These are phyloP conservation scores for Oidiodendron maius DNA, from an alignment of 495 filamentous ascomycete species.

Conservation along the genomic window DNA sequence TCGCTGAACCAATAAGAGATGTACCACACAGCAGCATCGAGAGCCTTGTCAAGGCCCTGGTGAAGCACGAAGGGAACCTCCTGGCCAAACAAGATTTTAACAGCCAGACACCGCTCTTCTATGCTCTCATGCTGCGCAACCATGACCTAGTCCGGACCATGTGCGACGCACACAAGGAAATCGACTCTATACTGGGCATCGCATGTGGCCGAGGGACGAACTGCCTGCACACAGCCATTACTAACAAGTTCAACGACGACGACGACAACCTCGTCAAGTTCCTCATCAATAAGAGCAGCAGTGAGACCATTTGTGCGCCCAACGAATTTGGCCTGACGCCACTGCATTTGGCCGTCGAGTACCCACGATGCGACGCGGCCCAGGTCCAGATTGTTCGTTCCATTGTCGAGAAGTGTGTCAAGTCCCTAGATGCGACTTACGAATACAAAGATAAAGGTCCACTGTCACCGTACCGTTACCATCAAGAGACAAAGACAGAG, in stretches of 20 bases:
- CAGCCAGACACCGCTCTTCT: slow-evolving; percentile 21
- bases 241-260: slow-evolving; percentile 5
- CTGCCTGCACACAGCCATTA: slow-evolving; percentile 23
- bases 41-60: slow-evolving; percentile 16
- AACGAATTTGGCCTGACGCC: slow-evolving; percentile 23
- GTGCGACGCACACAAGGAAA: slow-evolving; percentile 22
- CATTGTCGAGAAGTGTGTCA: slow-evolving; percentile 18
- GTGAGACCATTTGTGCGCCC: slow-evolving; percentile 19
- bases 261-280: slow-evolving; percentile 18
- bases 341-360: slow-evolving; percentile 26
- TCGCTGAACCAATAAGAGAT: slow-evolving; percentile 1
- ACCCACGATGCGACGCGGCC: slow-evolving; percentile 15
- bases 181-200: slow-evolving; percentile 22
- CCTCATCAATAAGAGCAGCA: slow-evolving; percentile 17
- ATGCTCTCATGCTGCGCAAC: slow-evolving; percentile 19
- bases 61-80: slow-evolving; percentile 16
- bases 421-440: slow-evolving; percentile 5
- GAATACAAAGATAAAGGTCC: slow-evolving; percentile 15
- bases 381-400: slow-evolving; percentile 20
- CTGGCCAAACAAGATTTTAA: slow-evolving; percentile 16
- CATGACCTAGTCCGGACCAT: slow-evolving; percentile 23
- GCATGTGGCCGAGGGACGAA: slow-evolving; percentile 18
- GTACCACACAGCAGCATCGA: slow-evolving; percentile 12
- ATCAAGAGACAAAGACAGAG: too few species aligned
- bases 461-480: slow-evolving; percentile 25